Base-by-base conservation (phyloP, 2,329 filamentous ascomycete genomes). In the Cytospora chrysosperma region DNA sequence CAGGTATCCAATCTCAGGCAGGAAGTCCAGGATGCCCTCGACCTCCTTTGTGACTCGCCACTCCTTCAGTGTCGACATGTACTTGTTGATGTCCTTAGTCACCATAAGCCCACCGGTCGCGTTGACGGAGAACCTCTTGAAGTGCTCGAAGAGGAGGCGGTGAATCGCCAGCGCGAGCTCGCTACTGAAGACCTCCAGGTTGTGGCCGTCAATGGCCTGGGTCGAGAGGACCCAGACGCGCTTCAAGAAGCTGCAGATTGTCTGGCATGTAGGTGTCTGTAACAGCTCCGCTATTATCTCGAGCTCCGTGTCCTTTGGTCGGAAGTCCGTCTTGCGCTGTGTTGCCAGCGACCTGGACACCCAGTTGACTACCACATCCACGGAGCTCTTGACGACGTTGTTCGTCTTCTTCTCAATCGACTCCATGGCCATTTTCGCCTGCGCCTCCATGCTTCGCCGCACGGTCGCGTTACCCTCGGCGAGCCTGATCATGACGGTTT, bases 61-160 rank as follows among this genome's bases (percentile, higher is more conserved):
- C 37, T 88, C 88, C 67, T 91, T 88, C 68, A 99, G 82, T 13
- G 96, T 86, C 65, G 93, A 89, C 10, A 91, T 90, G 75, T 99
- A 99, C 73, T 92, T 93, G 40, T 92, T 92, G 75, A 98, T 93
- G 74, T 99, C 95, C 78, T 98, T 96, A 40, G 90, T 94, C 28
- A 98, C 92, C 85, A 97, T 95, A 54, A 99, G 85, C 2, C 93
- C 95, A 66, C 95, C 95, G 0, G 94, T 93, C 49, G 93, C 92
- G 69, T 93, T 97, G 68, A 99, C 92, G 65, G 89, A 87, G 78
- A 96, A 99, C 72, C 92, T 93, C 72, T 96, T 95, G 78, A 98
- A 92, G 77, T 99, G 95, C 67, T 95, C 91, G 67, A 99, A 88
- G 5, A 99, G 84, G 12, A 96, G 84, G 56, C 84, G 79, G 68